phyloP scores from a whole-genome alignment of 208 protist genomes.

The Trypanosoma lewisi region DNA sequence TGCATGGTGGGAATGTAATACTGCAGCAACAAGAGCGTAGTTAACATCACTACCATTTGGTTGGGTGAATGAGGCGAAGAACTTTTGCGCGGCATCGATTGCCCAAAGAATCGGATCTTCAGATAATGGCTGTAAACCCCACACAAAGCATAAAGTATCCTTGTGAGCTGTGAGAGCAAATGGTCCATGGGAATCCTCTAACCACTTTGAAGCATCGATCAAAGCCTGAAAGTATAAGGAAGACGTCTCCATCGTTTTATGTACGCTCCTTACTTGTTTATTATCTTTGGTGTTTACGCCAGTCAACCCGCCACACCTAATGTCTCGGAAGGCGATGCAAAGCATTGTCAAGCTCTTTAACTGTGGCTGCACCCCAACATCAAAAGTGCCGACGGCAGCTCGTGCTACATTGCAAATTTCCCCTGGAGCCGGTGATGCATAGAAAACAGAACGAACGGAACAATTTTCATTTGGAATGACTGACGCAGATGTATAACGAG shows the following conservation, averaged over 20 bases:
- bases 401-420: not conserved
- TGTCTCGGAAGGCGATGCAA: slow-evolving; percentile 62
- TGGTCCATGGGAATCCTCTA: slow-evolving; percentile 21
- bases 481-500: not conserved
- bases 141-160: slow-evolving; percentile 62
- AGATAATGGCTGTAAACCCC: slow-evolving; percentile 60
- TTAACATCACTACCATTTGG: slow-evolving; percentile 28
- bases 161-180: slow-evolving; percentile 55
- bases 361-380: not conserved
- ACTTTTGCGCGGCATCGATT: slow-evolving; percentile 44
- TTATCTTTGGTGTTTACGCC: not conserved
- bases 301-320: not conserved
- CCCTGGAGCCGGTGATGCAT: not conserved
- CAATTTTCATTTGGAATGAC: not conserved
- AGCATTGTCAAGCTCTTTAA: slow-evolving; percentile 67
- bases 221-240: slow-evolving; percentile 44
- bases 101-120: slow-evolving; percentile 60
- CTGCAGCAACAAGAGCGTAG: slow-evolving; percentile 40
- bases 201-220: slow-evolving; percentile 29
- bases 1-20: slow-evolving; percentile 57
- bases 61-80: slow-evolving; percentile 42
- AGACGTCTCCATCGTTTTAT: slow-evolving; percentile 27
- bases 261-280: slow-evolving; percentile 11
- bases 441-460: not conserved
- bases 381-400: not conserved